phyloP scores from a whole-genome alignment of 768 basidiomycete genomes.

The Chiua virens region DNA sequence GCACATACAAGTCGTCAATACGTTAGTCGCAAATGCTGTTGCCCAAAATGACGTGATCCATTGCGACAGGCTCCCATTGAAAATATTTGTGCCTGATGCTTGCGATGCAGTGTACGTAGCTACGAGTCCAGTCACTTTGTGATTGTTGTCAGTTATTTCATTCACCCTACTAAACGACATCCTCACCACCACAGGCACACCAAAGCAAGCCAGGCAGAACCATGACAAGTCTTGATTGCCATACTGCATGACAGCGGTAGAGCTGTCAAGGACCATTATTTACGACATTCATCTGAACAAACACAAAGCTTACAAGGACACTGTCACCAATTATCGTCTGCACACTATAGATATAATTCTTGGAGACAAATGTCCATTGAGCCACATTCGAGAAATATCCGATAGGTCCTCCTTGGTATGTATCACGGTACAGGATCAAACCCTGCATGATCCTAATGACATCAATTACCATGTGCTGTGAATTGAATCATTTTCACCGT shows the following conservation, averaged over 20 bases:
- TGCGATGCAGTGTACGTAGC: not conserved
- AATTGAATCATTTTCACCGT: not conserved
- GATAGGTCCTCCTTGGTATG: constrained; percentile 21
- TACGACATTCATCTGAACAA: not conserved
- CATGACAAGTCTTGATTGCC: constrained; percentile 6
- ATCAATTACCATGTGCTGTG: constrained; percentile 24
- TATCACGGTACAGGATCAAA: constrained; percentile 21
- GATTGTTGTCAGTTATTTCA: not conserved
- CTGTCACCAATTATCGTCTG: constrained; percentile 10
- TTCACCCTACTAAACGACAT: not conserved
- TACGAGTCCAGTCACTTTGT: constrained; percentile 5
- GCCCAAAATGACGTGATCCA: constrained; percentile 38
- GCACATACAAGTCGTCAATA: constrained; percentile 27
- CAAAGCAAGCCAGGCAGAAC: constrained; percentile 10
- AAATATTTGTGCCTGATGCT: constrained; percentile 9
- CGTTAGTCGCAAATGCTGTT: constrained; percentile 30
- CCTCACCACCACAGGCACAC: constrained; percentile 1
- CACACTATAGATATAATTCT: not conserved
- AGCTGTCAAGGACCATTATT: not conserved
- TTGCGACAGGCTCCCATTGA: constrained; percentile 13
- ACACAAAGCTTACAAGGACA: constrained; percentile 5
- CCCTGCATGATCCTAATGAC: constrained; percentile 24
- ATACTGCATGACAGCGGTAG: constrained; percentile 11
- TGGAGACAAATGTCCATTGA: constrained; percentile 10
- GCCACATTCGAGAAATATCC: constrained; percentile 22